Evolutionary conservation across 768 basidiomycete species (phyloP).

Genomic region (Pholiota microspora): DNA sequence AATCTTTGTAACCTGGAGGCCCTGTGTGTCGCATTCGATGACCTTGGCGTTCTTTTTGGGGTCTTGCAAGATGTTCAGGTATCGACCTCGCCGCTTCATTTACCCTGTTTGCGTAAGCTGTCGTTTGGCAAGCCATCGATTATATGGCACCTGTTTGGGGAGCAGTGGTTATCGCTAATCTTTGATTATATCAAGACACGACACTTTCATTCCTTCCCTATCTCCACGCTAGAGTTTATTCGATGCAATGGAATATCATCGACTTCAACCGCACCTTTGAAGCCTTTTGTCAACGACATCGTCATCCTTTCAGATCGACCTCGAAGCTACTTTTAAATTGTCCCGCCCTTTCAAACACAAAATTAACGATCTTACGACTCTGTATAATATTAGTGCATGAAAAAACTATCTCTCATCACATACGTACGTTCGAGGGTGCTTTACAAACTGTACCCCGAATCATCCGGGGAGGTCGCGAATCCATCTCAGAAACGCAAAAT

Average conservation of each 20-base stretch:
- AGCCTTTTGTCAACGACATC: constrained; percentile 2
- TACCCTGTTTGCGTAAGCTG: constrained; percentile 25
- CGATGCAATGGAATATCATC: constrained; percentile 24
- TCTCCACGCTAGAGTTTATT: constrained; percentile 25
- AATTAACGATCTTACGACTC: background rate
- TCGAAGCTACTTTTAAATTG: background rate
- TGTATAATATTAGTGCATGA: background rate
- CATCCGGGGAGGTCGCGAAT: background rate
- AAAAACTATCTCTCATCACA: background rate
- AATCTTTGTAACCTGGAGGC: constrained; percentile 21
- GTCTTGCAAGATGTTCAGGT: constrained; percentile 10
- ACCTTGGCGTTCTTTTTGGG: constrained; percentile 24
- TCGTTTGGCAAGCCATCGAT: constrained; percentile 31
- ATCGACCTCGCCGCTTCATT: constrained; percentile 10
- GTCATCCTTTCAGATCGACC: background rate
- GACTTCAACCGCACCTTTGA: background rate
- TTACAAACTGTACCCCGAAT: background rate
- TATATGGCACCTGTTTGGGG: constrained; percentile 32
- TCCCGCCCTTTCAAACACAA: too few species aligned
- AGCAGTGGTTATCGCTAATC: constrained; percentile 26
- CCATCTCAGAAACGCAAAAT: background rate
- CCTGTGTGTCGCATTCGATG: constrained; percentile 28
- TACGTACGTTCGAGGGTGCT: background rate
- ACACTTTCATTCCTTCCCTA: constrained; percentile 8
- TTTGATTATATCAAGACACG: constrained; percentile 16